Percentiles rank a stretch among this genome's conserved stretches.
Evolutionary conservation across 495 filamentous ascomycete genomes (phyloP).

Genomic region (Aspergillus hancockii): DNA sequence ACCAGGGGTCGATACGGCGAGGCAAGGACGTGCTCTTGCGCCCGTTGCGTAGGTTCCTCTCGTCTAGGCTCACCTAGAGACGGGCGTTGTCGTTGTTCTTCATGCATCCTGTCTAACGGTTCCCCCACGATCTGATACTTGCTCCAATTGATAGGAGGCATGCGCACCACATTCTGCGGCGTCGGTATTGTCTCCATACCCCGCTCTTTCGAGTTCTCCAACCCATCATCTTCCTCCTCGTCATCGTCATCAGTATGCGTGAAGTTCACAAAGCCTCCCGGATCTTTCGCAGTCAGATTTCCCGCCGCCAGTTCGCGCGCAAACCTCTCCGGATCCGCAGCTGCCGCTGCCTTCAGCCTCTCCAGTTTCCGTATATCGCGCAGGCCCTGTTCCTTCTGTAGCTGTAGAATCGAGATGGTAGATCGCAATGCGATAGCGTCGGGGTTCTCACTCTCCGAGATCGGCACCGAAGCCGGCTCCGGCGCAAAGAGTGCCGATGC

Average conservation of each 20-base stretch:
- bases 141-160: conserved; percentile 86
- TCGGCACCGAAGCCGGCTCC: conserved; percentile 60
- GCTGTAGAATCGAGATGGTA: conserved; percentile 77
- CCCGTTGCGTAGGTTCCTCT: conserved; percentile 39
- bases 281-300: conserved; percentile 44
- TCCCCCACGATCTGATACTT: conserved; percentile 85
- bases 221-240: conserved; percentile 40
- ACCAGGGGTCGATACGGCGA: conserved; percentile 73
- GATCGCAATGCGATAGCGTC: conserved; percentile 82
- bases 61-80: conserved; percentile 54
- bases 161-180: conserved; percentile 81
- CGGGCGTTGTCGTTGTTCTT: conserved; percentile 70
- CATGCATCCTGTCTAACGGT: conserved; percentile 78
- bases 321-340: conserved; percentile 69
- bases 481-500: conserved; percentile 33
- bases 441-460: conserved; percentile 75
- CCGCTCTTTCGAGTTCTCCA: background rate
- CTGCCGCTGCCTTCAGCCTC: conserved; percentile 61
- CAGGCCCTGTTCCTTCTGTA: conserved; percentile 75
- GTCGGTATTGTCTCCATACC: conserved; percentile 61
- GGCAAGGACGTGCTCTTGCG: conserved; percentile 61
- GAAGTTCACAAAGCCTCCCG: conserved; percentile 40
- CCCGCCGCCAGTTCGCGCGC: conserved; percentile 60
- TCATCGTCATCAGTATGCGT: conserved; percentile 43
- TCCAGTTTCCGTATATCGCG: conserved; percentile 68